Conservation (phyloP, 2,329 filamentous ascomycete species). For the Beauveria australis region DNA sequence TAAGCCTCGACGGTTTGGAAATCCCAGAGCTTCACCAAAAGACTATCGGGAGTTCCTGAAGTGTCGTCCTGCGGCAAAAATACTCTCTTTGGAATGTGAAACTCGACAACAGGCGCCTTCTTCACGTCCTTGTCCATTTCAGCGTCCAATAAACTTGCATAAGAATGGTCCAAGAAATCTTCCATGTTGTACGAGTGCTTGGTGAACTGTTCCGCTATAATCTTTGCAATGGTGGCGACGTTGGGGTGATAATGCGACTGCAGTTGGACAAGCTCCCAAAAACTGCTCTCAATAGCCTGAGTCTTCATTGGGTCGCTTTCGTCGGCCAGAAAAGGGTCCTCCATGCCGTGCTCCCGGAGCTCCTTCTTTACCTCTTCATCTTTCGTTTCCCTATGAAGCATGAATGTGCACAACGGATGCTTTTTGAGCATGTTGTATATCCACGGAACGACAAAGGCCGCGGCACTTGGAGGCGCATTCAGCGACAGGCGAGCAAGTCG, state of each 20-base stretch:
- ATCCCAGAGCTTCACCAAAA: constrained; percentile 54
- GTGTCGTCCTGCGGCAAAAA: constrained; percentile 48
- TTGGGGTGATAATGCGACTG: constrained; percentile 96
- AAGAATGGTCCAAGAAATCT: constrained; percentile 93
- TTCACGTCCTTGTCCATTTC: constrained; percentile 78
- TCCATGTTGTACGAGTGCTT: constrained; percentile 94
- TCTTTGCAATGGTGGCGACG: constrained; percentile 85
- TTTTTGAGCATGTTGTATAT: constrained; percentile 89
- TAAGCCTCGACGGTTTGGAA: constrained; percentile 29
- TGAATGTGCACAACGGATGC: constrained; percentile 88
- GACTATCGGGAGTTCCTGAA: constrained; percentile 40
- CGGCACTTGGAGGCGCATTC: constrained; percentile 80
- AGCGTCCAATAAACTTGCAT: constrained; percentile 72
- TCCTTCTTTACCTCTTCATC: constrained; percentile 48
- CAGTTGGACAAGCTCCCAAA: constrained; percentile 91
- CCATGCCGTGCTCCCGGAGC: constrained; percentile 51
- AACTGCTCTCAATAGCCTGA: constrained; percentile 76
- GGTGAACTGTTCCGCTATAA: constrained; percentile 93
- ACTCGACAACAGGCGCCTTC: constrained; percentile 84
- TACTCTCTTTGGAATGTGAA: constrained; percentile 83
- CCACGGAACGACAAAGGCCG: constrained; percentile 85
- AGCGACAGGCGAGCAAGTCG: constrained; percentile 76
- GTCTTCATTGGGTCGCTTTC: constrained; percentile 82
- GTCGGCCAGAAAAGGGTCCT: constrained; percentile 68
- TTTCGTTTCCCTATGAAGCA: constrained; percentile 74